These are phyloP conservation scores for Pseudisothecium myosuroides DNA, from an alignment of 225 moss, liverwort and hornwort genomes.

Conservation along the genomic window DNA sequence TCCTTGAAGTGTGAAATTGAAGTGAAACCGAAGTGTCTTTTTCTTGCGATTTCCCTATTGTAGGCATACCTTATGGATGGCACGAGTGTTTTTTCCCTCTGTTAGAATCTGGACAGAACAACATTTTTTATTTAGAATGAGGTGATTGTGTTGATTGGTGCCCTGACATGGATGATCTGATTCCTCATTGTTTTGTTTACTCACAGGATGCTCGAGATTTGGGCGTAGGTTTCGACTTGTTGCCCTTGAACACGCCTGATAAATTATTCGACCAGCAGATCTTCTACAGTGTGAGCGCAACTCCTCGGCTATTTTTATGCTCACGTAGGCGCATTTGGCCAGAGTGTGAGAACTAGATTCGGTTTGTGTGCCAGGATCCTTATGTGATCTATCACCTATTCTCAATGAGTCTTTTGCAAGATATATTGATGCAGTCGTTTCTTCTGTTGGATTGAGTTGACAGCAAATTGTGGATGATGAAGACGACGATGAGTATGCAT, in stretches of 20 bases:
- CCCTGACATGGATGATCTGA: not conserved
- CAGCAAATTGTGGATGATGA: constrained; percentile 34
- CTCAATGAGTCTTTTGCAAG: not conserved
- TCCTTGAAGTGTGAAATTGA: not conserved
- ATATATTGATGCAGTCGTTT: not conserved
- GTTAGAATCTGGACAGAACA: not conserved
- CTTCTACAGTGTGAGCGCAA: constrained; percentile 61
- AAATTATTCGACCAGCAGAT: constrained; percentile 64
- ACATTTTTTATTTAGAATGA: not conserved
- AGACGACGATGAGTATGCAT: constrained; percentile 20
- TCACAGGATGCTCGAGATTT: constrained; percentile 91
- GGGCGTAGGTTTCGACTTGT: constrained; percentile 70
- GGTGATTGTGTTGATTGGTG: not conserved
- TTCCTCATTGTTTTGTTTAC: not conserved
- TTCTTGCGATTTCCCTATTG: not conserved
- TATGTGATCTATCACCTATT: not conserved
- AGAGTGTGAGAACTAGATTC: not conserved
- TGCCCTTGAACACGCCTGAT: constrained; percentile 69
- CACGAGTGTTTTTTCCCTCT: not conserved
- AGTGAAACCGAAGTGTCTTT: not conserved
- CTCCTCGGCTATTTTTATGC: not conserved
- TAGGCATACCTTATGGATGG: not conserved
- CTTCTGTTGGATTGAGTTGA: constrained; percentile 5
- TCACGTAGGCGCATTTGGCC: not conserved
- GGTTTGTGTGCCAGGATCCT: not conserved